Percentiles rank a stretch among this genome's conserved stretches.
phyloP scores from a whole-genome alignment of 352 stramenopile genomes.

The Stramenopiles sp. region DNA sequence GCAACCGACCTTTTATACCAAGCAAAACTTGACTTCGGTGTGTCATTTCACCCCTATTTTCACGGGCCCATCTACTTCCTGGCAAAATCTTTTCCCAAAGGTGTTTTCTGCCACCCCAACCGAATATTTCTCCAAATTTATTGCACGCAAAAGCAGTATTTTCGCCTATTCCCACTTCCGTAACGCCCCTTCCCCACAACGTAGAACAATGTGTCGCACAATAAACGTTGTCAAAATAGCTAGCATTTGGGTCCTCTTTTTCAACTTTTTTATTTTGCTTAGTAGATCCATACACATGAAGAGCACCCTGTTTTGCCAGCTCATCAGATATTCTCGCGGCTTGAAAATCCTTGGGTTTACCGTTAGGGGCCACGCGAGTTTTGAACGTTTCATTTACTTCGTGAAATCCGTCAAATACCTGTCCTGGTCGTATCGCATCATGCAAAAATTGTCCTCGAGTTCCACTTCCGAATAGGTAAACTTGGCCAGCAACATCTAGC shows the following conservation, averaged over 20 bases:
- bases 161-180: slow-evolving; percentile 48
- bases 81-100: slow-evolving; percentile 35
- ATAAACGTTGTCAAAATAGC: slow-evolving; percentile 37
- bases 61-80: slow-evolving; percentile 29
- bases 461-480: slow-evolving; percentile 69
- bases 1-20: slow-evolving; percentile 20
- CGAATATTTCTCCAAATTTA: slow-evolving; percentile 50
- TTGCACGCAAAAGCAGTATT: slow-evolving; percentile 62
- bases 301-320: slow-evolving; percentile 8
- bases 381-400: slow-evolving; percentile 35
- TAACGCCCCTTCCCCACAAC: slow-evolving; percentile 61
- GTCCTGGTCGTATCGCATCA: slow-evolving; percentile 33
- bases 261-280: slow-evolving; percentile 16
- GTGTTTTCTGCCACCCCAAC: slow-evolving; percentile 55
- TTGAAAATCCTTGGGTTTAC: background rate
- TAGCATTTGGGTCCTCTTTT: slow-evolving; percentile 13
- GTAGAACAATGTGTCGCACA: slow-evolving; percentile 62
- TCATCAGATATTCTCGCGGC: background rate
- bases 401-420: slow-evolving; percentile 39
- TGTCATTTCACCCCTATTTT: slow-evolving; percentile 34
- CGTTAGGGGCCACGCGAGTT: slow-evolving; percentile 27
- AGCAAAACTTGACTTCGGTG: slow-evolving; percentile 29
- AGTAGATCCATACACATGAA: background rate
- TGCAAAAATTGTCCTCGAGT: slow-evolving; percentile 46
- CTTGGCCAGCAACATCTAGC: slow-evolving; percentile 65